Conservation (phyloP, 192 early-diverging fungal species). For the Globomyces pollinis-pini region DNA sequence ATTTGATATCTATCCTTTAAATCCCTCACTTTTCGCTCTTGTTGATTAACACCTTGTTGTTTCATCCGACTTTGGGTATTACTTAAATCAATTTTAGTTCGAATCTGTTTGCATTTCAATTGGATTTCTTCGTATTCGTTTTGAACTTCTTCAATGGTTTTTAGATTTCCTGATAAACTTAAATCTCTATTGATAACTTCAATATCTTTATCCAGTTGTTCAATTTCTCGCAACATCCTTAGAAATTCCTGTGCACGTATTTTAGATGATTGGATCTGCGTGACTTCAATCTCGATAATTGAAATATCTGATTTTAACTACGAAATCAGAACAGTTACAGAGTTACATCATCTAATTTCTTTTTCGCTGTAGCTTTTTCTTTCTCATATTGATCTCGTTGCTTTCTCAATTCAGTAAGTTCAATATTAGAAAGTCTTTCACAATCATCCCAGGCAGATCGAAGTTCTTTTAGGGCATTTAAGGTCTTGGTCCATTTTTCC, state of each 20-base stretch:
- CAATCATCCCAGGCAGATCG: conserved; percentile 37
- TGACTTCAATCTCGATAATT: conserved; percentile 2
- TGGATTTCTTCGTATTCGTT: conserved; percentile 29
- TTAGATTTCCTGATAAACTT: neutral
- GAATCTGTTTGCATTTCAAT: conserved; percentile 34
- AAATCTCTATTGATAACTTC: conserved; percentile 12
- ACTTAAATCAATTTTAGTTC: conserved; percentile 46
- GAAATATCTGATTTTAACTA: neutral
- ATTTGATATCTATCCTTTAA: conserved; percentile 21
- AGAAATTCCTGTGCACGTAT: neutral
- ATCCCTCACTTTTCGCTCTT: conserved; percentile 25
- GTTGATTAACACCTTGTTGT: conserved; percentile 41
- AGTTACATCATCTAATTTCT: neutral
- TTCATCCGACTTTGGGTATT: conserved; percentile 41
- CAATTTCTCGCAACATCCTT: conserved; percentile 23
- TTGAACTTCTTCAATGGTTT: conserved; percentile 21
- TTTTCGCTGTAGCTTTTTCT: neutral
- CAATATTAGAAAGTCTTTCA: conserved; percentile 29
- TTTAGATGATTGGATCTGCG: neutral
- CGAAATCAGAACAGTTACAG: too few species aligned
- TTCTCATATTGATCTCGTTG: conserved; percentile 18
- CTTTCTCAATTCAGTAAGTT: conserved; percentile 37
- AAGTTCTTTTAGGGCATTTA: conserved; percentile 16
- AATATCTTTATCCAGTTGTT: conserved; percentile 21
- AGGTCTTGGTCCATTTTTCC: neutral